Evolutionary conservation across 1,284 basidiomycete genomes (phyloP), one percentile per base, ranked within the genome.

Genomic region (Moesziomyces sp.): DNA sequence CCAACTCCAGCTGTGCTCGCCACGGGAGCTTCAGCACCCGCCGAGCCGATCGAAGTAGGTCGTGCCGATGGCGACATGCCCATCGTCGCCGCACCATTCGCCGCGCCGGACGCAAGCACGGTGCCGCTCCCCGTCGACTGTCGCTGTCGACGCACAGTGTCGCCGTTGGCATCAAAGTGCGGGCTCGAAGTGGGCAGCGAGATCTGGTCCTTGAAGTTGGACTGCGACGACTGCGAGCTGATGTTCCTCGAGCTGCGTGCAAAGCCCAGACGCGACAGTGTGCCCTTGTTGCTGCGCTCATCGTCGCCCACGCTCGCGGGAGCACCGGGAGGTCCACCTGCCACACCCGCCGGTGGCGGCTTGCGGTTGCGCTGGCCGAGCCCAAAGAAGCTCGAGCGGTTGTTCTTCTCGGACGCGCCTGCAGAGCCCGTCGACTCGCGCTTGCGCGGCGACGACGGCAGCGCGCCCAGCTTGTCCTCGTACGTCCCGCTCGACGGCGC

Each of bases 111-210:
- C 3, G 44, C 61, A 44, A 40, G 45, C 3, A n/a, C 45, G 13
- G 63, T 47, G 3, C 44, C 50, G 8, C 55, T 58, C 18, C 58
- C 55, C 18, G 66, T 69, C 49, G 66, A 69, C 52, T 57, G 52
- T 52, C 52, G 59, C 56, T 77, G 58, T 24, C 78, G 62, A 42
- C 78, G 57, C 5, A 57, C 76, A 40, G 77, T 77, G 43, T 77
- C 76, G 28, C 76, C 78, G 46, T 72, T 74, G 10, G 54, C n/a
- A 26, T 81, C 76, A 52, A 75, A 83, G n/a, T 71, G 71, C 23
- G 79, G 77, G 46, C 76, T 79, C 28, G 65, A 67, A 1, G 78
- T 83, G 8, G 82, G 82, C 54, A 81, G 56, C 50, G 80, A 82
- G 40, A 83, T 83, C 58, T 82, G 75, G n/a, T 75, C 69, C 71